A percentile compares a stretch with the other conserved stretches of the same genome.
Conservation (phyloP, 2,329 filamentous ascomycete genomes). For the Cercospora zeae-maydis region DNA sequence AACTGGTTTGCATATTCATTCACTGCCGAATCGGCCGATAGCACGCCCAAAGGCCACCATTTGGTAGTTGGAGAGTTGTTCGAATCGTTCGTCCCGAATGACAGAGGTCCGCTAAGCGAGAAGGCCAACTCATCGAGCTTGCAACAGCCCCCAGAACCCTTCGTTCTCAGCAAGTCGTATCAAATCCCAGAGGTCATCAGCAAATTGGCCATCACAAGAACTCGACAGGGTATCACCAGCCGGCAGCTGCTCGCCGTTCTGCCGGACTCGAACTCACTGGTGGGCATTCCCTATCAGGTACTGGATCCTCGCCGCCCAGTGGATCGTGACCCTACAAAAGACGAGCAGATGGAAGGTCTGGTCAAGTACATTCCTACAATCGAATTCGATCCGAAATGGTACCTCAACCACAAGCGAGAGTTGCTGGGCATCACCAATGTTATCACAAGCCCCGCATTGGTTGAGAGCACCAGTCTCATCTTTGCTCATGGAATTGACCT, state of each 20-base stretch:
- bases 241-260: conserved; percentile 78
- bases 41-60: conserved; percentile 73
- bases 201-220: conserved; percentile 79
- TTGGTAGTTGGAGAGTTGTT: conserved; percentile 84
- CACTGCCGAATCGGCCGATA: conserved; percentile 51
- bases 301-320: conserved; percentile 85
- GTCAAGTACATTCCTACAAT: conserved; percentile 70
- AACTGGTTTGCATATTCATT: conserved; percentile 94
- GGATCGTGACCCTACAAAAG: conserved; percentile 73
- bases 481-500: conserved; percentile 86
- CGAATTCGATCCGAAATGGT: conserved; percentile 77
- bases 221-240: conserved; percentile 84
- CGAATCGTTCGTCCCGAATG: conserved; percentile 77
- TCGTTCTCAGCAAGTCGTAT: conserved; percentile 75
- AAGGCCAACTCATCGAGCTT: conserved; percentile 74
- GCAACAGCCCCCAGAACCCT: conserved; percentile 63
- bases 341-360: conserved; percentile 80
- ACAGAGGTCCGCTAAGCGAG: conserved; percentile 73
- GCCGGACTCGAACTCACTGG: conserved; percentile 67
- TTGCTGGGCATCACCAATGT: conserved; percentile 71
- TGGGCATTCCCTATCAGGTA: conserved; percentile 72
- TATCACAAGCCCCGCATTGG: conserved; percentile 68
- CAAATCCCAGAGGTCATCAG: conserved; percentile 76
- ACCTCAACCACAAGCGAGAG: conserved; percentile 77
- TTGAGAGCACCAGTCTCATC: conserved; percentile 89